A percentile compares a stretch with the other conserved stretches of the same genome.
Conservation (phyloP, 805 yeast species). For the Lipomyces spencermartinsiae region DNA sequence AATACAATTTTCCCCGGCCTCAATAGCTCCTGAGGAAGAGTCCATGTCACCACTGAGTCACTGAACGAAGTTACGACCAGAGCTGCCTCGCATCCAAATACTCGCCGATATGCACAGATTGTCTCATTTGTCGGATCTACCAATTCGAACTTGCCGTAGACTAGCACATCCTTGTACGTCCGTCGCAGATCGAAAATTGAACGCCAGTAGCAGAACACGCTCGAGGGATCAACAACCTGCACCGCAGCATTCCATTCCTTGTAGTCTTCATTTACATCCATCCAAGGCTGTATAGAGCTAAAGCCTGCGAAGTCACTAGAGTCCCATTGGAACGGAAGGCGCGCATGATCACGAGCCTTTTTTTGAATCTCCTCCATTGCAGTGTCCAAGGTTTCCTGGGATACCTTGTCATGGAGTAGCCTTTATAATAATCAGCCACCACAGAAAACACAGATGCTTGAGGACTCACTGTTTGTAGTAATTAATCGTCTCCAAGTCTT, state of each 20-base stretch:
- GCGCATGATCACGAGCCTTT: conserved; percentile 59
- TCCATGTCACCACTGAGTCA: conserved; percentile 14
- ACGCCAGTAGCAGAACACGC: conserved; percentile 57
- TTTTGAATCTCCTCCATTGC: conserved; percentile 39
- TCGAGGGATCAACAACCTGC: conserved; percentile 54
- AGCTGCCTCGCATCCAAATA: conserved; percentile 9
- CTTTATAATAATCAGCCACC: not conserved
- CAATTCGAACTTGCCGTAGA: conserved; percentile 54
- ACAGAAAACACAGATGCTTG: too few relatives aligned
- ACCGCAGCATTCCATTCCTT: conserved; percentile 55
- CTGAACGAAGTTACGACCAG: conserved; percentile 16
- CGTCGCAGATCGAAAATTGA: conserved; percentile 54
- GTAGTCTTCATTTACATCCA: conserved; percentile 56
- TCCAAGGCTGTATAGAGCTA: conserved; percentile 57
- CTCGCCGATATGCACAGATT: conserved; percentile 17
- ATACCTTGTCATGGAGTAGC: not conserved
- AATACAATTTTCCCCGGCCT: conserved; percentile 12
- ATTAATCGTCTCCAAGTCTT: conserved; percentile 57
- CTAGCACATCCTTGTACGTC: conserved; percentile 51
- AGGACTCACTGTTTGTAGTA: conserved; percentile 42
- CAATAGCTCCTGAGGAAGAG: conserved; percentile 9
- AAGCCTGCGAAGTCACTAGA: conserved; percentile 51
- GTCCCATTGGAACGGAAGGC: conserved; percentile 63
- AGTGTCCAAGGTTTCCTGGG: conserved; percentile 3
- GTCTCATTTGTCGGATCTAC: conserved; percentile 46